Conservation (phyloP, 257 asterid species). For the Coffea eugenioides region DNA sequence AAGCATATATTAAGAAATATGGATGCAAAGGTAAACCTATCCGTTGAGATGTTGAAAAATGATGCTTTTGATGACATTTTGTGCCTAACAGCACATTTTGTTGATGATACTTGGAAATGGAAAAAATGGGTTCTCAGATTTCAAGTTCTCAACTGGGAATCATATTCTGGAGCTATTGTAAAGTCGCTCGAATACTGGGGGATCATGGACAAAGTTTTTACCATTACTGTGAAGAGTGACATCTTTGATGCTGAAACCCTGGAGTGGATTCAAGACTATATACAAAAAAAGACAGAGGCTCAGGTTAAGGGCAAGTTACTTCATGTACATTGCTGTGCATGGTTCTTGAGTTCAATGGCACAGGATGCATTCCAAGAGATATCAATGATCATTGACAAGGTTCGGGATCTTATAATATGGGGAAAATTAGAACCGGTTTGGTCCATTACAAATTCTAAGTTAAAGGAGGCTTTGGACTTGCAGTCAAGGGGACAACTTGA, state of each 20-base stretch:
- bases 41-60: constrained; percentile 12
- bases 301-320: constrained; percentile 11
- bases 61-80: constrained; percentile 1
- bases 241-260: neutral
- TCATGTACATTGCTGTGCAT: constrained; percentile 26
- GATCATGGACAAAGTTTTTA: neutral
- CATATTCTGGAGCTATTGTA: neutral
- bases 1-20: constrained; percentile 7
- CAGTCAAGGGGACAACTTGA: constrained; percentile 20
- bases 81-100: constrained; percentile 21
- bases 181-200: neutral
- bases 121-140: constrained; percentile 11
- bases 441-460: constrained; percentile 14
- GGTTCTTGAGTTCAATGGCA: constrained; percentile 25
- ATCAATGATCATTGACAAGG: constrained; percentile 9
- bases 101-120: constrained; percentile 23
- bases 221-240: neutral
- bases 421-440: neutral
- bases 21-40: constrained; percentile 15
- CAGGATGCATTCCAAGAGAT: constrained; percentile 20
- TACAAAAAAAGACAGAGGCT: constrained; percentile 1
- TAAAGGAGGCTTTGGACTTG: constrained; percentile 21
- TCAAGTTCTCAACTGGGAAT: too few species aligned
- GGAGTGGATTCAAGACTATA: neutral
- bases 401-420: constrained; percentile 12